Evolutionary conservation across 306 rosid species (phyloP).

Genomic region (Senna tora): DNA sequence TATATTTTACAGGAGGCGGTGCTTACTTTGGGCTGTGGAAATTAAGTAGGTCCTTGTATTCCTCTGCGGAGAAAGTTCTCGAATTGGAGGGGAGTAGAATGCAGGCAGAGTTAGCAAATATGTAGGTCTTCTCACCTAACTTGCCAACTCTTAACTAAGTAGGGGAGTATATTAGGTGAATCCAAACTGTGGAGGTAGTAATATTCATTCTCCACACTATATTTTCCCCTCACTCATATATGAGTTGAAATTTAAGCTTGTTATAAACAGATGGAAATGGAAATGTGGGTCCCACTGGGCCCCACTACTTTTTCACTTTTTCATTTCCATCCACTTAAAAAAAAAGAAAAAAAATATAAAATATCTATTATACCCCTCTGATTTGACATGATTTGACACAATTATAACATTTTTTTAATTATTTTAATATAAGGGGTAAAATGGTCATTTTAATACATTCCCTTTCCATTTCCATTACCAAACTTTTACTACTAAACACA

Average conservation of each 20-base stretch:
- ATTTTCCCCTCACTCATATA: background rate
- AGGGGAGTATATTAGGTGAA: slow-evolving; percentile 10
- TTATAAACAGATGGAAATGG: too few species aligned
- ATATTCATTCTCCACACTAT: background rate
- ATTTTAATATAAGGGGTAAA: too few species aligned
- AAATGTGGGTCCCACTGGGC: too few species aligned
- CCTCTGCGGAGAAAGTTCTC: slow-evolving; percentile 64
- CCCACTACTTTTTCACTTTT: too few species aligned
- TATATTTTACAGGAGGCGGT: slow-evolving; percentile 64
- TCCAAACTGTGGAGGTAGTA: slow-evolving; percentile 11
- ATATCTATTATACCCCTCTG: too few species aligned
- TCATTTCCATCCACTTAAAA: too few species aligned
- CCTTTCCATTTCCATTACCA: too few species aligned
- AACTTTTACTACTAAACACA: too few species aligned
- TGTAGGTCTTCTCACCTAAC: slow-evolving; percentile 54
- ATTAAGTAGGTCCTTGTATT: slow-evolving; percentile 46
- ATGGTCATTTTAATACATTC: too few species aligned
- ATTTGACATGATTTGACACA: too few species aligned
- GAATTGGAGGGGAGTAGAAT: slow-evolving; percentile 65
- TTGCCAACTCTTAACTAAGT: slow-evolving; percentile 27
- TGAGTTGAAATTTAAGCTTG: slow-evolving; percentile 6
- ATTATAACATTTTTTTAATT: too few species aligned
- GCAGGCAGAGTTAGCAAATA: slow-evolving; percentile 78
- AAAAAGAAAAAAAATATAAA: too few species aligned
- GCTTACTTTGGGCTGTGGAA: slow-evolving; percentile 54